Percentiles rank a stretch among this genome's conserved stretches.
Evolutionary conservation across 345 rosid species (phyloP).

Genomic region (Microcos paniculata): DNA sequence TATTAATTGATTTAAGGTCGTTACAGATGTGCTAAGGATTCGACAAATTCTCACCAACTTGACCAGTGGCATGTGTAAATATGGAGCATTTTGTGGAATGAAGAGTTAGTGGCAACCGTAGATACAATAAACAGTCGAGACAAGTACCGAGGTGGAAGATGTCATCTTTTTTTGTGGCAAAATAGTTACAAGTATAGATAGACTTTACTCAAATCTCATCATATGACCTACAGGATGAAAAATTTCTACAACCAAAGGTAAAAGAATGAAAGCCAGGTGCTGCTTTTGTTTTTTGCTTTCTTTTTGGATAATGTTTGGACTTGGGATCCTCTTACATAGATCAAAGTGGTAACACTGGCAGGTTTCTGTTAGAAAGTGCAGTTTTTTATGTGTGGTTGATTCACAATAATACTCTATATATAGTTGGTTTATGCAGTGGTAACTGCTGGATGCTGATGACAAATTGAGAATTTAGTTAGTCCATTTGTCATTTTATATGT

Average conservation of each 20-base stretch:
- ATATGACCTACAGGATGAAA: not conserved
- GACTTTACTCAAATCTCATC: not conserved
- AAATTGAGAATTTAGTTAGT: no score
- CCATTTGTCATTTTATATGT: no score
- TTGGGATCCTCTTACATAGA: not conserved
- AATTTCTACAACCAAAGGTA: not conserved
- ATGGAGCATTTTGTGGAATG: not conserved
- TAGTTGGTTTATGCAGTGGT: no score
- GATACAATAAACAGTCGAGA: not conserved
- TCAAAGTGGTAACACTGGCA: not conserved
- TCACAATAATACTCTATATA: no score
- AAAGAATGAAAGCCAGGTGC: not conserved
- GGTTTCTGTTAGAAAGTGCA: not conserved
- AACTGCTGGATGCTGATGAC: no score
- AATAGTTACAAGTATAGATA: not conserved
- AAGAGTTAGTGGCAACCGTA: not conserved
- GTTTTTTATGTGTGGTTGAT: no score
- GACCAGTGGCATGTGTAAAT: slow-evolving; percentile 33
- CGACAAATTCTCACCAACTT: slow-evolving; percentile 95
- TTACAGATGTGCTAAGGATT: no score
- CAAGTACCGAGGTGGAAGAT: not conserved
- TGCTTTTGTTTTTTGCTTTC: not conserved
- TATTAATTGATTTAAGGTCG: no score
- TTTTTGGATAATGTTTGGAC: not conserved
- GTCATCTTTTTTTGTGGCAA: not conserved